Base-by-base conservation (phyloP, 2,329 filamentous ascomycete genomes). In the Alternaria dauci region DNA sequence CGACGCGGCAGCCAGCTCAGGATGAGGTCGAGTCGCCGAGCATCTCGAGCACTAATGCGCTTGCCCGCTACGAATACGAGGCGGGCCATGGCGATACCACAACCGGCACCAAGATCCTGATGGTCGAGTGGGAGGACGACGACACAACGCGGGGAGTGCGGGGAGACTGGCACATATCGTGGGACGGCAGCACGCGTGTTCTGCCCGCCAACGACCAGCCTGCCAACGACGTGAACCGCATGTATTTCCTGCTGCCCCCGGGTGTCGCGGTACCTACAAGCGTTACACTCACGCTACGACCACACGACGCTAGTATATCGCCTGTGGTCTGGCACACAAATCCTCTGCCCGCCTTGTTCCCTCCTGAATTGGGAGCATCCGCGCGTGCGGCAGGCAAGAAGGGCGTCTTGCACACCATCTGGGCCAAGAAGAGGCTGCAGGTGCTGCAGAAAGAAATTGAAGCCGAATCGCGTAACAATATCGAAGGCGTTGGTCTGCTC, bases 61-160 rank as follows among this genome's bases (percentile, higher is more conserved):
- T 93, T 46, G 90, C 92, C 46, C 89, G 93, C 60, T 97, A 96
- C 79, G 93, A 97, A 77, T 96, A 96, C 75, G 91, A 94, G 79
- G 84, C 87, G 0, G 90, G 89, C 36, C 87, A 86, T 76, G 90
- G 88, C 51, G 92, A 92, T 71, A 62, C 62, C 53, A 68, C 67
- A 42, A 90, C 94, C 66, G 93, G 93, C 41, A 96, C 92, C 64
- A 97, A 96, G 82, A 89, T 97, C 65, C 82, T 97, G 70, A 95
- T 97, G 92, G 89, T 96, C 39, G 93, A 97, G 78, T 97, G 93
- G 93, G 88, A 92, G 75, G 87, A 89, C 53, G 85, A 86, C 66
- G 81, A 84, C 60, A 77, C 81, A 42, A 83, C 80, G 3, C 78
- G 81, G 52, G 78, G 79, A 11, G 66, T 83, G 16, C 74, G 72